These are phyloP conservation scores for Hibiscus tridactylites DNA, from an alignment of 345 rosid species.

Conservation along the genomic window DNA sequence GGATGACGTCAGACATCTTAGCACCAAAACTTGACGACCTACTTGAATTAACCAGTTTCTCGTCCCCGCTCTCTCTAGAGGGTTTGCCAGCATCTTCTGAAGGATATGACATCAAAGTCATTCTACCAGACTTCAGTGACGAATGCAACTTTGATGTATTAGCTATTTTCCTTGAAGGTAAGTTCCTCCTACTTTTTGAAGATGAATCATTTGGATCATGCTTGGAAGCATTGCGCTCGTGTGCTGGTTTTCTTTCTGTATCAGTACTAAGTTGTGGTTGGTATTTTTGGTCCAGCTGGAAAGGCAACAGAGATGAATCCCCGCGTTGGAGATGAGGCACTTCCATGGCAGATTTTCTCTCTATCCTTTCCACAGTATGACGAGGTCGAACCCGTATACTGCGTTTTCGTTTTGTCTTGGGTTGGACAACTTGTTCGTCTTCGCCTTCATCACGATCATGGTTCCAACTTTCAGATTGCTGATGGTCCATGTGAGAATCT, in stretches of 20 bases:
- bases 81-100: slow-evolving; percentile 52
- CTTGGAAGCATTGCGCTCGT: slow-evolving; percentile 38
- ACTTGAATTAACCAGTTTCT: slow-evolving; percentile 34
- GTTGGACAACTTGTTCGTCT: slow-evolving; percentile 97
- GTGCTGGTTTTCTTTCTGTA: slow-evolving; percentile 29
- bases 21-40: slow-evolving; percentile 45
- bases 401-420: slow-evolving; percentile 89
- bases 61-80: slow-evolving; percentile 60
- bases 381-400: slow-evolving; percentile 90
- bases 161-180: slow-evolving; percentile 56
- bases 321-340: slow-evolving; percentile 40
- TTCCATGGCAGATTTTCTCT: slow-evolving; percentile 47
- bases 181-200: slow-evolving; percentile 45
- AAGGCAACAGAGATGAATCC: slow-evolving; percentile 39
- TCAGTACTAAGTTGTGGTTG: slow-evolving; percentile 53
- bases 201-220: slow-evolving; percentile 68
- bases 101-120: slow-evolving; percentile 40
- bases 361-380: slow-evolving; percentile 57
- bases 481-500: slow-evolving; percentile 86
- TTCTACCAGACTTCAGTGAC: slow-evolving; percentile 63
- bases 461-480: slow-evolving; percentile 90
- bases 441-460: slow-evolving; percentile 94
- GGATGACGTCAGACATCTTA: slow-evolving; percentile 70
- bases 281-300: slow-evolving; percentile 54
- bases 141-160: slow-evolving; percentile 57